Percentiles rank a stretch among this genome's conserved stretches.
Evolutionary conservation across 192 early-diverging fungal genomes (phyloP).

Genomic region (Linnemannia schmuckeri): DNA sequence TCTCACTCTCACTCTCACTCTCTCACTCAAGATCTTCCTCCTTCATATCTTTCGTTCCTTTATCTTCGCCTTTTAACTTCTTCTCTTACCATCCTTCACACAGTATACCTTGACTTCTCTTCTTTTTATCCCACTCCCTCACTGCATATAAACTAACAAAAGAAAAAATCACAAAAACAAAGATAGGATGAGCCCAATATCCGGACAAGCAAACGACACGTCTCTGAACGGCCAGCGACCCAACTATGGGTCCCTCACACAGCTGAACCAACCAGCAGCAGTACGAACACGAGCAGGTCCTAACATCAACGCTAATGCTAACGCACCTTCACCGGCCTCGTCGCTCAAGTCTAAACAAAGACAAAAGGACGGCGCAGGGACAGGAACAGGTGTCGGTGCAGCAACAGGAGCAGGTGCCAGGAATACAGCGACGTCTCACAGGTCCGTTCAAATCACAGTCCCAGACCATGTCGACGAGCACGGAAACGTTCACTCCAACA

Average conservation of each 20-base stretch:
- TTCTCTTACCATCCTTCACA: neutral
- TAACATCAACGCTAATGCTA: neutral
- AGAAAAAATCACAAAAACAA: neutral
- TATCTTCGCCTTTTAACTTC: neutral
- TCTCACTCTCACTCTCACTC: too few species aligned
- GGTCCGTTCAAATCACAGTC: slow-evolving; percentile 25
- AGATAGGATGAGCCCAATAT: slow-evolving; percentile 1
- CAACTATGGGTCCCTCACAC: slow-evolving; percentile 22
- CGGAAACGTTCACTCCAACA: too few species aligned
- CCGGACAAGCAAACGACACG: slow-evolving; percentile 3
- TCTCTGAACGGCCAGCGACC: slow-evolving; percentile 1
- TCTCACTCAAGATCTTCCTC: neutral
- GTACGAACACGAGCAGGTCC: neutral
- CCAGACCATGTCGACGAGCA: slow-evolving; percentile 18
- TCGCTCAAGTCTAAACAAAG: neutral
- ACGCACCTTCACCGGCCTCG: neutral
- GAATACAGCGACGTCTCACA: neutral
- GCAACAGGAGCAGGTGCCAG: slow-evolving; percentile 6
- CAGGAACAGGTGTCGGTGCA: neutral
- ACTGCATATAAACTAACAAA: neutral
- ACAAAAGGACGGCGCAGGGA: neutral
- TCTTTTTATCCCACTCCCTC: neutral
- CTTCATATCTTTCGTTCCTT: neutral
- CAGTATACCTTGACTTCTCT: neutral
- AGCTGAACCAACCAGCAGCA: neutral